A percentile compares a stretch with the other conserved stretches of the same genome.
Evolutionary conservation across 1,139 yeast genomes (phyloP).

Genomic region (Yamadazyma sp.): DNA sequence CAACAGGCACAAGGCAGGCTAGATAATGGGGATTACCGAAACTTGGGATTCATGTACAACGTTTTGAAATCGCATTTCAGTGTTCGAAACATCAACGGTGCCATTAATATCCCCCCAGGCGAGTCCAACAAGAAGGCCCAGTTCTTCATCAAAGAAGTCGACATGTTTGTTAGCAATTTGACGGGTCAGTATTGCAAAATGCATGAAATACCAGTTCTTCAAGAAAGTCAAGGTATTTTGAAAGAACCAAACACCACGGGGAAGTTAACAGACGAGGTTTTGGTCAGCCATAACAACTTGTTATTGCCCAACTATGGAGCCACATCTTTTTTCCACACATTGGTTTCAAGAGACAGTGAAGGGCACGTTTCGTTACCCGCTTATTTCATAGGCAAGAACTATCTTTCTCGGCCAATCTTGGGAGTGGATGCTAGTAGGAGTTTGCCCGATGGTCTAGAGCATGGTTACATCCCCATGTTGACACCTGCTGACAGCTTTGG

Average conservation of each 20-base stretch:
- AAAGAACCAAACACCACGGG: conserved; percentile 11
- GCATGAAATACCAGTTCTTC: conserved; percentile 29
- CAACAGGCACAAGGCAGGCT: conserved; percentile 10
- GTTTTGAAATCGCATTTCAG: conserved; percentile 34
- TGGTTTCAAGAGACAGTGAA: conserved; percentile 33
- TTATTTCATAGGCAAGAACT: conserved; percentile 32
- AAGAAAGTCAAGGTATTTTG: conserved; percentile 19
- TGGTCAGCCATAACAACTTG: conserved; percentile 37
- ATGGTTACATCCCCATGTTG: conserved; percentile 29
- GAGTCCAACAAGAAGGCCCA: conserved; percentile 3
- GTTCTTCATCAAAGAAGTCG: conserved; percentile 29
- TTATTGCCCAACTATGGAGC: conserved; percentile 39
- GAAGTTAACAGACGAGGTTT: conserved; percentile 24
- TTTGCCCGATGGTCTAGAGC: conserved; percentile 26
- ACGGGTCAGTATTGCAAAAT: conserved; percentile 24
- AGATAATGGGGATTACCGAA: conserved; percentile 29
- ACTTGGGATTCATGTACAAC: conserved; percentile 33
- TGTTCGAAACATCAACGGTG: conserved; percentile 33
- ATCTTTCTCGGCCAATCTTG: conserved; percentile 19
- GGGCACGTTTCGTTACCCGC: conserved; percentile 40
- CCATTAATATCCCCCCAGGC: conserved; percentile 14
- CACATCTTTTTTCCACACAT: conserved; percentile 33
- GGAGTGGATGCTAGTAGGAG: conserved; percentile 15
- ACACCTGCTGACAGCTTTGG: conserved; percentile 24
- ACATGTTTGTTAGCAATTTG: conserved; percentile 25